These are phyloP conservation scores for Sorghum bicolor DNA, from an alignment of 176 grass and related monocot species.

Conservation along the genomic window DNA sequence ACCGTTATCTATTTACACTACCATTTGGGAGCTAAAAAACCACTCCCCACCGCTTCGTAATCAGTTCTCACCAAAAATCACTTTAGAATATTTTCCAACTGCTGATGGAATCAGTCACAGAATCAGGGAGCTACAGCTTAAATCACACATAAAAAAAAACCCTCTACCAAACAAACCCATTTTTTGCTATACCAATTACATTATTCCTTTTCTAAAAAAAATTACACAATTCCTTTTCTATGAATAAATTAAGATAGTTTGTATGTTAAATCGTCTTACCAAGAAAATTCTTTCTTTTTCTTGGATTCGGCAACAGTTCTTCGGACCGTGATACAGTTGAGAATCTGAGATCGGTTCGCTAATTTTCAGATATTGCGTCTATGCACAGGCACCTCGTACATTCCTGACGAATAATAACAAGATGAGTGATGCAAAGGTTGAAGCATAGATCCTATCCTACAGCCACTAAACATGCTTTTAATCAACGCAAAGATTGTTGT, in stretches of 20 bases:
- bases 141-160: neutral
- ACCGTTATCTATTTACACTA: no score
- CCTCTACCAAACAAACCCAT: neutral
- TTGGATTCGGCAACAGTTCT: neutral
- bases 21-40: no score
- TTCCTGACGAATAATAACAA: slow-evolving; percentile 30
- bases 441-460: slow-evolving; percentile 31
- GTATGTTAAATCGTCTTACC: neutral
- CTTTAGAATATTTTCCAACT: no score
- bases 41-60: no score
- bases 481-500: slow-evolving; percentile 28
- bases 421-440: slow-evolving; percentile 35
- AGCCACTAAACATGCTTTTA: slow-evolving; percentile 31
- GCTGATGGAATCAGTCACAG: neutral
- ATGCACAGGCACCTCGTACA: slow-evolving; percentile 22
- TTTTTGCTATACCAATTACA: neutral
- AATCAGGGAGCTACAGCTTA: neutral
- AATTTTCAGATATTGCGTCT: neutral
- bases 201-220: neutral
- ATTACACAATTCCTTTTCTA: neutral
- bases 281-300: neutral
- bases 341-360: neutral
- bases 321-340: neutral
- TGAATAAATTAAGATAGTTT: neutral
- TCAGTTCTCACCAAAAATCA: no score